Conservation (phyloP, 2,329 filamentous ascomycete species). For the Talaromyces rugulosus region DNA sequence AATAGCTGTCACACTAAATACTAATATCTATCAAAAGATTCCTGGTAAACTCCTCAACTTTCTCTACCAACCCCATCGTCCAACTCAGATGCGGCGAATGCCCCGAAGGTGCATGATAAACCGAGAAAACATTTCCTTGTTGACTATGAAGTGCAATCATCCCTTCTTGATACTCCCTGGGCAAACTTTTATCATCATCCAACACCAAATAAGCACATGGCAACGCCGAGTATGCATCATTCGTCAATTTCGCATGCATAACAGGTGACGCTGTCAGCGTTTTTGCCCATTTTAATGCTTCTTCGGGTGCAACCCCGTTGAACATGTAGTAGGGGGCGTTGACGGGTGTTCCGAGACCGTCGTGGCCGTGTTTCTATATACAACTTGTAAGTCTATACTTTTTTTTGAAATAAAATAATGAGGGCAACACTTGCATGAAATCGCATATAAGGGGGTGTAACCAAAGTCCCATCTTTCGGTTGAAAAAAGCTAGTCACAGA, state of each 20-base stretch:
- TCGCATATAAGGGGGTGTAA: conserved; percentile 21
- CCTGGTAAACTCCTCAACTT: background rate
- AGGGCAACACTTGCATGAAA: conserved; percentile 22
- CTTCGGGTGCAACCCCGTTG: conserved; percentile 21
- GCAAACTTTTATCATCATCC: conserved; percentile 25
- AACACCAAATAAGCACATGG: conserved; percentile 32
- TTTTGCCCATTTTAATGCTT: conserved; percentile 20
- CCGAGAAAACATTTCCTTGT: conserved; percentile 16
- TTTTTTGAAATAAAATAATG: no score
- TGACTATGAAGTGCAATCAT: conserved; percentile 25
- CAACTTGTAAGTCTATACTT: no score
- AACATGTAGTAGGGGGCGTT: conserved; percentile 25
- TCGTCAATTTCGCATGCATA: conserved; percentile 20
- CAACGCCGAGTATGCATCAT: conserved; percentile 26
- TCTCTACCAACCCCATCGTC: conserved; percentile 22
- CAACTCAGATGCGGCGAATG: conserved; percentile 32
- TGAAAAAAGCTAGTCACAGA: conserved; percentile 29
- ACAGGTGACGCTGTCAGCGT: conserved; percentile 1
- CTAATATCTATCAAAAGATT: no score
- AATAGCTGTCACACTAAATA: background rate
- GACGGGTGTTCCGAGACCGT: conserved; percentile 21
- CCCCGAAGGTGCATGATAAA: conserved; percentile 22
- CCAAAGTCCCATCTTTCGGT: conserved; percentile 20
- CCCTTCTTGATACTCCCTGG: conserved; percentile 27
- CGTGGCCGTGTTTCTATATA: conserved; percentile 15